A percentile compares a stretch with the other conserved stretches of the same genome.
phyloP scores from a whole-genome alignment of 441 rosid genomes.

The Cnidoscolus chayamansa region DNA sequence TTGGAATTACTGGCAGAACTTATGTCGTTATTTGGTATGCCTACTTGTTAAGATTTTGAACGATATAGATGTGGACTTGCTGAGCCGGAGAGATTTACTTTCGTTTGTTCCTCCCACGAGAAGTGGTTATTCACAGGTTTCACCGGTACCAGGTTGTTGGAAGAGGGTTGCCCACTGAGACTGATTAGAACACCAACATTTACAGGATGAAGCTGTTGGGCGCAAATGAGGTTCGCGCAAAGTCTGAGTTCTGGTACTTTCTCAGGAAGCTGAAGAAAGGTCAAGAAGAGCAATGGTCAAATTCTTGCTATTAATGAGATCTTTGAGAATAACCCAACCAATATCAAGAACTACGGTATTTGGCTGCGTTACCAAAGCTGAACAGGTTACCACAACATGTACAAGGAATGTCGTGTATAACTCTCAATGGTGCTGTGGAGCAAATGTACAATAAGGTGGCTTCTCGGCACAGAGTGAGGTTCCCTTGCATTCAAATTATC shows the following conservation, averaged over 20 bases:
- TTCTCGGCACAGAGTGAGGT: slow-evolving; percentile 50
- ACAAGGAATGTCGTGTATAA: slow-evolving; percentile 46
- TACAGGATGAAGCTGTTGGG: slow-evolving; percentile 53
- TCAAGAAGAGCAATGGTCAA: slow-evolving; percentile 48
- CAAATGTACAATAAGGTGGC: slow-evolving; percentile 53
- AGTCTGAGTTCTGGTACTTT: slow-evolving; percentile 51
- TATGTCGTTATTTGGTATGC: background rate
- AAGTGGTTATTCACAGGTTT: slow-evolving; percentile 17
- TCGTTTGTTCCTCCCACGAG: too few relatives aligned
- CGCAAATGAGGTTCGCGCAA: slow-evolving; percentile 42
- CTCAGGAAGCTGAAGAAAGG: slow-evolving; percentile 49
- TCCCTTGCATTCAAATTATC: slow-evolving; percentile 45
- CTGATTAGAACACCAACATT: slow-evolving; percentile 41
- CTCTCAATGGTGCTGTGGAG: slow-evolving; percentile 42
- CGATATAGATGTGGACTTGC: too few relatives aligned
- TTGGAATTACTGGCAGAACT: too few relatives aligned
- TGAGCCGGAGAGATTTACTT: too few relatives aligned
- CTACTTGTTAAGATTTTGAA: too few relatives aligned
- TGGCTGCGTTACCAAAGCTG: slow-evolving; percentile 49
- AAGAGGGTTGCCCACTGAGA: slow-evolving; percentile 39
- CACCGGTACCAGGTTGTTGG: slow-evolving; percentile 52
- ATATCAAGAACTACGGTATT: slow-evolving; percentile 42
- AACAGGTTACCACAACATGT: slow-evolving; percentile 49
- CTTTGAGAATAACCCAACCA: slow-evolving; percentile 45
- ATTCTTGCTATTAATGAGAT: slow-evolving; percentile 50